Evolutionary conservation across 257 asterid genomes (phyloP).

Genomic region (Solanum okadae): DNA sequence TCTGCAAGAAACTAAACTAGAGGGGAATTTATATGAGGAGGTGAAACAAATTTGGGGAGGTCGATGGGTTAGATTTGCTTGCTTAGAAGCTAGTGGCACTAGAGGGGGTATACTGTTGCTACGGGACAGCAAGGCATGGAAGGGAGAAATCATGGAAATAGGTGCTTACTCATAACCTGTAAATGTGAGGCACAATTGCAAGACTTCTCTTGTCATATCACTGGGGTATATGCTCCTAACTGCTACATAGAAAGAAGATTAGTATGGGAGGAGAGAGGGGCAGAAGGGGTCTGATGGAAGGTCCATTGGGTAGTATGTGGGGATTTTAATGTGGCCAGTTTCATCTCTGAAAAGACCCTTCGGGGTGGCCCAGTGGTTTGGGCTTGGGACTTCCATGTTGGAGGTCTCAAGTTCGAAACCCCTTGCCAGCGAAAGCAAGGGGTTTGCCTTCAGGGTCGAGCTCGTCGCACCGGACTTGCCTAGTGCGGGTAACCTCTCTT

Average conservation of each 20-base stretch:
- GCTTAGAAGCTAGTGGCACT: background rate
- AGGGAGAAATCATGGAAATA: background rate
- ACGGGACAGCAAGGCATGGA: background rate
- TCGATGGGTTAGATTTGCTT: background rate
- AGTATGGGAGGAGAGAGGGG: background rate
- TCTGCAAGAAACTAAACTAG: background rate
- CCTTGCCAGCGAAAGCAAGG: no score
- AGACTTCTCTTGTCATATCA: background rate
- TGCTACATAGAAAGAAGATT: background rate
- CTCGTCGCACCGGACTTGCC: no score
- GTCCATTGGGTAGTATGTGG: background rate
- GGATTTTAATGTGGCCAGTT: background rate
- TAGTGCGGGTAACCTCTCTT: no score
- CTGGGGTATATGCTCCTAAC: background rate
- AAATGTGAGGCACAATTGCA: background rate
- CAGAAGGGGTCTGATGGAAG: background rate
- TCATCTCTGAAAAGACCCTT: background rate
- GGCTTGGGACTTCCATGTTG: no score
- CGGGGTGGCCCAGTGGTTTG: no score
- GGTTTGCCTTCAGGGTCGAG: no score
- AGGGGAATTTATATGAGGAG: background rate
- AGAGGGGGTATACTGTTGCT: background rate
- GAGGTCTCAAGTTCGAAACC: no score
- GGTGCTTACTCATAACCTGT: background rate
- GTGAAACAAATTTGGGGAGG: background rate